phyloP scores from a whole-genome alignment of 345 rosid genomes.

The Syzygium grande region DNA sequence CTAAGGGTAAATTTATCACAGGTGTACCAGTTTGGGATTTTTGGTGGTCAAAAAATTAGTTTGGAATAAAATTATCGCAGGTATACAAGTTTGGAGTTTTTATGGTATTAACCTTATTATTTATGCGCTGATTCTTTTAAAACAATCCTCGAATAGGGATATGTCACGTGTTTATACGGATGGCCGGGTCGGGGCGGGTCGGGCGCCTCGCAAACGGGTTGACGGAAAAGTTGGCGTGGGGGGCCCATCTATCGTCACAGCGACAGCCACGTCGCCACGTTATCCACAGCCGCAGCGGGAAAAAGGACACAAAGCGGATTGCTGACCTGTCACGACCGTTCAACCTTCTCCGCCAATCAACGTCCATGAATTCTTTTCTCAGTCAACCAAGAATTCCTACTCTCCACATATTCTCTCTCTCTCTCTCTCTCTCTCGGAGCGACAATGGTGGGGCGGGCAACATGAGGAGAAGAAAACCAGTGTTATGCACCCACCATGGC shows the following conservation, averaged over 20 bases:
- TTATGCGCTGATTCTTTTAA: background rate
- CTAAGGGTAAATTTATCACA: too few relatives aligned
- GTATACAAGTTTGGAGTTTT: too few relatives aligned
- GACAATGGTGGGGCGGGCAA: conserved; percentile 31
- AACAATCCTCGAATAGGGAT: background rate
- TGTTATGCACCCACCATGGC: conserved; percentile 73
- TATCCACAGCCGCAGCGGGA: conserved; percentile 6
- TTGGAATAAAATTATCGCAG: too few relatives aligned
- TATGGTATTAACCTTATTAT: too few relatives aligned
- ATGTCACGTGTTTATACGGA: background rate
- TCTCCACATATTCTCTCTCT: conserved; percentile 3
- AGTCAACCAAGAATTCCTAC: background rate
- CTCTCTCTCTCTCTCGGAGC: background rate
- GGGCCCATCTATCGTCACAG: background rate
- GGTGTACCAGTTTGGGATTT: too few relatives aligned
- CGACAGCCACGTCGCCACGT: conserved; percentile 17
- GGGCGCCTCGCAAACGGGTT: background rate
- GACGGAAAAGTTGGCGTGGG: background rate
- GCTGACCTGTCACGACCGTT: background rate
- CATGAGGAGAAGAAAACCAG: conserved; percentile 18
- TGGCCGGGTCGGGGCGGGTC: background rate
- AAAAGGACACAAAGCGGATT: background rate
- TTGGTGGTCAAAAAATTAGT: too few relatives aligned
- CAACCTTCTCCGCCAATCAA: background rate
- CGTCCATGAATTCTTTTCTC: background rate